Evolutionary conservation across 345 rosid species (phyloP), one percentile per base, ranked within the genome.

Genomic region (Pistacia atlantica): DNA sequence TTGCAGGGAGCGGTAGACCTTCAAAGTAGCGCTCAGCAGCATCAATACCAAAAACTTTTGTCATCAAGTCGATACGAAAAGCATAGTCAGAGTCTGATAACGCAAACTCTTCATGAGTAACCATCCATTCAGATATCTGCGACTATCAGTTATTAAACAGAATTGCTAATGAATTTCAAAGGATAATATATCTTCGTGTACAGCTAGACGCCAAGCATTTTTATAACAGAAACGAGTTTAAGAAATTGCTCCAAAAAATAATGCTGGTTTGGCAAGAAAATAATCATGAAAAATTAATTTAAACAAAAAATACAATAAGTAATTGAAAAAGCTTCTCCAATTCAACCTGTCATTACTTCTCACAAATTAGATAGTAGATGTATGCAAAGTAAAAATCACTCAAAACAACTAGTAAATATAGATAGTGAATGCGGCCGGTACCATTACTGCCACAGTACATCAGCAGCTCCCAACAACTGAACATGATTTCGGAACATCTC

Each of bases 41-140:
- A 83, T 93, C 92, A 20, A 92, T 81, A 10, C 99, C 98, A 65
- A 92, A 93, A 62, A 93, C 98, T 85, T 92, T 93, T 0, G 91
- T 83, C 91, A 90, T 93, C 81, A 96, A 81, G 79, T 92, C 97
- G 17, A 93, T 91, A 13, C 93, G 88, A 1, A 78, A 59, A 0
- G 97, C 97, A 73, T 87, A 90, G 77, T 96, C 99, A 46, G 87
- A 74, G 78, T 92, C 92, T 17, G 84, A 89, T 77, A 90, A 75
- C 78, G 89, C 86, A 37, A 75, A 81, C 72, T 89, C 92, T 65
- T 88, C 83, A 83, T 82, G 73, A 6, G 85, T 71, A 81, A 87
- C 89, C 94, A 95, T 91, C 97, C 97, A 95, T 80, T 94, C 98
- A 31, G 94, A 87, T 80, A 94, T 80, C 94, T 94, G 86, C 86